Evolutionary conservation across 306 rosid species (phyloP).

Genomic region (Pyrus pyrifolia): DNA sequence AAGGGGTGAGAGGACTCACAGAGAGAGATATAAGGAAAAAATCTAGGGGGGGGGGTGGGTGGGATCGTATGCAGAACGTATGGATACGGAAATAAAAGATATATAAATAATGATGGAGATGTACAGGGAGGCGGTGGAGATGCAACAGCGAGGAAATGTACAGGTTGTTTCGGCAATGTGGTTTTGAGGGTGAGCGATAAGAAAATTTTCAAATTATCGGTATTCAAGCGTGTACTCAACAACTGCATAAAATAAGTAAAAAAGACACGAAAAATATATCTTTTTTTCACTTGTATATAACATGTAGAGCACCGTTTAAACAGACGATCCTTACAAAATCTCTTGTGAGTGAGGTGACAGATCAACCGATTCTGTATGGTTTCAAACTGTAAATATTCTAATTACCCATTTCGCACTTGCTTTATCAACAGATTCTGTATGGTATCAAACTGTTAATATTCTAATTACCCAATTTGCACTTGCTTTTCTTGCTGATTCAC

Average conservation of each 20-base stretch:
- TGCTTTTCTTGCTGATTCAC: not conserved
- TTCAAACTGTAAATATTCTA: not conserved
- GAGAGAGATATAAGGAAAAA: constrained; percentile 37
- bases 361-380: not conserved
- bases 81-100: constrained; percentile 23
- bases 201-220: too few species aligned
- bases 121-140: not conserved
- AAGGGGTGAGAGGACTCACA: constrained; percentile 2
- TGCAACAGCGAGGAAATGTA: not conserved
- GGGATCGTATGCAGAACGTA: constrained; percentile 32
- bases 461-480: not conserved
- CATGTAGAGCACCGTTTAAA: too few species aligned
- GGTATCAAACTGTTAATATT: not conserved
- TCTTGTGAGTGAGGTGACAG: not conserved
- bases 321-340: too few species aligned
- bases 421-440: not conserved
- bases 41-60: constrained; percentile 38
- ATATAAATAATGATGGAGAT: not conserved
- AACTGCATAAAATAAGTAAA: too few species aligned
- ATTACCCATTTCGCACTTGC: not conserved
- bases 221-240: too few species aligned
- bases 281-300: too few species aligned
- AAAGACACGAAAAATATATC: too few species aligned
- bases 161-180: not conserved
- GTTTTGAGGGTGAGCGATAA: not conserved